These are phyloP conservation scores for Crithidia sp. DNA, from an alignment of 208 protist species.

Conservation along the genomic window DNA sequence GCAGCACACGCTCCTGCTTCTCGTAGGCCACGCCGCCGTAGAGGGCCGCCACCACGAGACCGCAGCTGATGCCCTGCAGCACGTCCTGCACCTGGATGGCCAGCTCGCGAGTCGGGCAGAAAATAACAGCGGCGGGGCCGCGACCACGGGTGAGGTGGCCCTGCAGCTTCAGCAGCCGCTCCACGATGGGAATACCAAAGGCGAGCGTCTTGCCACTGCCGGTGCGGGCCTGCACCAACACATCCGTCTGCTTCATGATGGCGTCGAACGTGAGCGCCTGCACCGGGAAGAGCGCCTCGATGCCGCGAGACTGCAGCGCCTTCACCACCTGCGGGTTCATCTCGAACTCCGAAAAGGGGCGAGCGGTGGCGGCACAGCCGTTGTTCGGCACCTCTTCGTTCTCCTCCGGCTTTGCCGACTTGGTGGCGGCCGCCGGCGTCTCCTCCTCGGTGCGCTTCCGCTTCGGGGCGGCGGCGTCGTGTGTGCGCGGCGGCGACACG, in stretches of 20 bases:
- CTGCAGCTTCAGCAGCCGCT: conserved; percentile 64
- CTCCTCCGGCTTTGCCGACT: conserved; percentile 1
- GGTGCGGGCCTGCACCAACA: conserved; percentile 92
- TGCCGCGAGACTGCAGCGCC: conserved; percentile 75
- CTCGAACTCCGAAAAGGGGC: conserved; percentile 86
- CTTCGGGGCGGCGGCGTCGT: conserved; percentile 5
- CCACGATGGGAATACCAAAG: conserved; percentile 92
- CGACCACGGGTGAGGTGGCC: conserved; percentile 49
- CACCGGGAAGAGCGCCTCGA: conserved; percentile 91
- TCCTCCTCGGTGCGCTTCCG: conserved; percentile 31
- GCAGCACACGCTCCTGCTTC: conserved; percentile 91
- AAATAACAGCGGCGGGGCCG: conserved; percentile 92
- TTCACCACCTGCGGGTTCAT: conserved; percentile 74
- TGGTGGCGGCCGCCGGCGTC: conserved; percentile 2
- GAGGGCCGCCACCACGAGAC: conserved; percentile 92
- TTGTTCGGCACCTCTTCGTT: conserved; percentile 67
- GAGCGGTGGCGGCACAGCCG: conserved; percentile 58
- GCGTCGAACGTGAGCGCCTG: conserved; percentile 93
- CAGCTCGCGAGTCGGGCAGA: conserved; percentile 99
- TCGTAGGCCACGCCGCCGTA: conserved; percentile 95
- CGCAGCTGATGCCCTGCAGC: conserved; percentile 83
- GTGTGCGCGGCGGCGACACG: background rate
- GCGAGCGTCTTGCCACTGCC: conserved; percentile 96
- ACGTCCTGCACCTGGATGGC: conserved; percentile 98
- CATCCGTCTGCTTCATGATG: conserved; percentile 91